Evolutionary conservation across 2,329 filamentous ascomycete genomes (phyloP).

Genomic region (Cercospora nicotianae): DNA sequence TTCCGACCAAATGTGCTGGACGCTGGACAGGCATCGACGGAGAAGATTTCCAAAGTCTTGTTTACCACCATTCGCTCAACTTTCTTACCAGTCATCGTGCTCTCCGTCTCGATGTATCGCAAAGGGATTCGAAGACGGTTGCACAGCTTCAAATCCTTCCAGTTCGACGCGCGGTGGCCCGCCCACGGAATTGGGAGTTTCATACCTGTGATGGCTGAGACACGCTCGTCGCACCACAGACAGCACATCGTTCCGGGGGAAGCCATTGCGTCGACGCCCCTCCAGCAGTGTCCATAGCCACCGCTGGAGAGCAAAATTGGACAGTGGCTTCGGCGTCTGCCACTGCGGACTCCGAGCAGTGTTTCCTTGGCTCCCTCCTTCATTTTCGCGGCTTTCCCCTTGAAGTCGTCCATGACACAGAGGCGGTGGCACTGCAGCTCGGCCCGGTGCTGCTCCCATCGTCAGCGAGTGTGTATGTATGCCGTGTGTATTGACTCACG

Average conservation of each 20-base stretch:
- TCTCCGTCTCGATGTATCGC: not conserved
- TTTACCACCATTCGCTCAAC: not conserved
- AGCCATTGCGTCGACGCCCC: not conserved
- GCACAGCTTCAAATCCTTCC: not conserved
- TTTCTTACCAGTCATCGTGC: not conserved
- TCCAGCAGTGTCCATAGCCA: not conserved
- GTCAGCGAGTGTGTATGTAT: not conserved
- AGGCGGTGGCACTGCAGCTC: not conserved
- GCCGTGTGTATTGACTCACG: not conserved
- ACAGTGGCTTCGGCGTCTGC: too few relatives aligned
- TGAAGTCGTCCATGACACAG: not conserved
- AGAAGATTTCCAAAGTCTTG: not conserved
- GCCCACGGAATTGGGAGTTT: not conserved
- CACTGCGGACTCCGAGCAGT: too few relatives aligned
- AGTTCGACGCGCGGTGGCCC: not conserved
- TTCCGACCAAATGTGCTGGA: not conserved
- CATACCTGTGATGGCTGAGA: not conserved
- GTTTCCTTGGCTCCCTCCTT: conserved; percentile 12
- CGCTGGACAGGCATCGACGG: not conserved
- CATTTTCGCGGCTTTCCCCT: conserved; percentile 8
- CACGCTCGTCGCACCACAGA: not conserved
- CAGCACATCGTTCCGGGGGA: not conserved
- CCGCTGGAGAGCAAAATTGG: not conserved
- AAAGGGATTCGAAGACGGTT: not conserved
- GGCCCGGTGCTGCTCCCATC: not conserved